Evolutionary conservation across 108 stramenopile species (phyloP).

Genomic region (Skeletonema grethae): DNA sequence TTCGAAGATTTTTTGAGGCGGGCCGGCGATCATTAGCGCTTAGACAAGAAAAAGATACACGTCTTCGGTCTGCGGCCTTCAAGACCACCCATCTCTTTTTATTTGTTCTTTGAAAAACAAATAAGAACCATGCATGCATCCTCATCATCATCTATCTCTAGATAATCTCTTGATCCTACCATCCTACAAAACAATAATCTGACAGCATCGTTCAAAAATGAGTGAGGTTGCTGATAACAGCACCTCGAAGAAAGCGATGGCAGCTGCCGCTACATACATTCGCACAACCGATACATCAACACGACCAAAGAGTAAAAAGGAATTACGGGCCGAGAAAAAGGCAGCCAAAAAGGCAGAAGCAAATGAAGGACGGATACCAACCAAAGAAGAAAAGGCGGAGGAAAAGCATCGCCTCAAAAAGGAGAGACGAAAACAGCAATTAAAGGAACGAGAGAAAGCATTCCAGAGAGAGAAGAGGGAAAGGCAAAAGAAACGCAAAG

Average conservation of each 20-base stretch:
- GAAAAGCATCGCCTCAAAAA: conserved; percentile 10
- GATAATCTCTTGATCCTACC: too few relatives aligned
- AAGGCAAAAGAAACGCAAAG: conserved; percentile 35
- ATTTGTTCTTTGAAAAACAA: too few relatives aligned
- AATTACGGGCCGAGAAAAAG: conserved; percentile 15
- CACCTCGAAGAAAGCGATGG: background rate
- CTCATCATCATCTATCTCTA: too few relatives aligned
- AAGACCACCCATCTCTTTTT: too few relatives aligned
- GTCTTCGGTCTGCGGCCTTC: too few relatives aligned
- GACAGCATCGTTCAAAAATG: background rate
- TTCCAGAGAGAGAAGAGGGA: conserved; percentile 12
- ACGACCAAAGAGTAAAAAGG: conserved; percentile 17
- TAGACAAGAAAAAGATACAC: too few relatives aligned
- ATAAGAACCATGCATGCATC: too few relatives aligned
- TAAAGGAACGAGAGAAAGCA: conserved; percentile 2
- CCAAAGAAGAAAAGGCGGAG: background rate
- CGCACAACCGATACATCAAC: background rate
- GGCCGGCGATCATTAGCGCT: too few relatives aligned
- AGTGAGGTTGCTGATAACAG: background rate
- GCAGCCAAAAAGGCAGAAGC: conserved; percentile 8
- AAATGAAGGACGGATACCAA: background rate
- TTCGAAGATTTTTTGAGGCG: too few relatives aligned
- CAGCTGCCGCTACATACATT: background rate
- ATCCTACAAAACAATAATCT: too few relatives aligned
- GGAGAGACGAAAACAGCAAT: conserved; percentile 7